A percentile compares a stretch with the other conserved stretches of the same genome.
phyloP scores from a whole-genome alignment of 78 protist species.

The Dictyostelium citrinum region DNA sequence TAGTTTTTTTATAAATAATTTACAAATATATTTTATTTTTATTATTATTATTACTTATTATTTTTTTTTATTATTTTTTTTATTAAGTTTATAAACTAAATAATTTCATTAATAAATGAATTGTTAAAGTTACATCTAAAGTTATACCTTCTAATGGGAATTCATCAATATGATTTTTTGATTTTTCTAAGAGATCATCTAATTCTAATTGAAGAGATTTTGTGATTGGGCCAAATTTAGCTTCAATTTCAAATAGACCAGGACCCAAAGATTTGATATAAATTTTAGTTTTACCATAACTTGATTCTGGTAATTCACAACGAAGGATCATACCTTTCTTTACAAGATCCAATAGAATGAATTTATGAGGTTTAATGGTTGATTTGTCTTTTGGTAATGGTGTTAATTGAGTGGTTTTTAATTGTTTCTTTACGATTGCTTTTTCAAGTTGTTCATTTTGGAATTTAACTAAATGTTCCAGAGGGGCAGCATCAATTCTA shows the following conservation, averaged over 20 bases:
- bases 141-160: slow-evolving; percentile 70
- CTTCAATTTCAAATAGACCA: slow-evolving; percentile 74
- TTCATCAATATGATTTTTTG: slow-evolving; percentile 60
- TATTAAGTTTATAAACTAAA: slow-evolving; percentile 23
- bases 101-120: slow-evolving; percentile 53
- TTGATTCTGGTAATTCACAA: slow-evolving; percentile 45
- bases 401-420: neutral
- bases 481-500: slow-evolving; percentile 34
- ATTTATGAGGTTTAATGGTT: slow-evolving; percentile 31
- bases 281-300: slow-evolving; percentile 25
- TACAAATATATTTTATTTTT: neutral
- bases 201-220: slow-evolving; percentile 29
- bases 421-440: slow-evolving; percentile 61
- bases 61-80: neutral
- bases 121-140: slow-evolving; percentile 48
- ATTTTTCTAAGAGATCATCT: slow-evolving; percentile 17
- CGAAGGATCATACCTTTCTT: slow-evolving; percentile 54
- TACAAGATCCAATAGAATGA: slow-evolving; percentile 20
- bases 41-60: neutral
- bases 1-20: neutral
- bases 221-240: slow-evolving; percentile 36
- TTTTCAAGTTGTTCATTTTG: slow-evolving; percentile 59
- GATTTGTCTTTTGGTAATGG: neutral
- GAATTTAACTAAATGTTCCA: slow-evolving; percentile 14
- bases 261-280: slow-evolving; percentile 23